Conservation (phyloP, 78 protist genomes). For the Pigoraptor vietnamica region DNA sequence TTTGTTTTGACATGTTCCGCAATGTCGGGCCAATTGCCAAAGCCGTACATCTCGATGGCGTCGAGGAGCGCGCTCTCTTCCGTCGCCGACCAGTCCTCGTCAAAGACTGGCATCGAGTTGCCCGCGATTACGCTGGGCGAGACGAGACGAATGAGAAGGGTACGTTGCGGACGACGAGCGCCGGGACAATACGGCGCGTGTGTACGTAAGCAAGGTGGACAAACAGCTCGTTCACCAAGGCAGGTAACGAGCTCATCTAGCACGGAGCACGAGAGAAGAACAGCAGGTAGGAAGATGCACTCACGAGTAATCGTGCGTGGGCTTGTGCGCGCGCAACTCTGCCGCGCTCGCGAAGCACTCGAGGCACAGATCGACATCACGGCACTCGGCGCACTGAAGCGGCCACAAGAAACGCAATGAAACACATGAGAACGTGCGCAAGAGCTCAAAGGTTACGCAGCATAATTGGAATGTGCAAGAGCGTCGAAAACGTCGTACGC, state of each 20-base stretch:
- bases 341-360: constrained; percentile 38
- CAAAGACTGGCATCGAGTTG: background rate
- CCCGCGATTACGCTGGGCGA: background rate
- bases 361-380: constrained; percentile 38
- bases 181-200: too few relatives aligned
- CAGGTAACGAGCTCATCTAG: too few relatives aligned
- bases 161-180: too few relatives aligned
- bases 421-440: too few relatives aligned
- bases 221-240: too few relatives aligned
- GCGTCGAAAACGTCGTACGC: too few relatives aligned
- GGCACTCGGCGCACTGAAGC: constrained; percentile 38
- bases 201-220: too few relatives aligned
- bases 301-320: constrained; percentile 16
- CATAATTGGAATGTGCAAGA: too few relatives aligned
- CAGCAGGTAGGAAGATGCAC: background rate
- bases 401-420: background rate
- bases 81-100: background rate
- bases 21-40: background rate
- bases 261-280: background rate
- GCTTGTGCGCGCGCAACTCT: constrained; percentile 11
- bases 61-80: background rate
- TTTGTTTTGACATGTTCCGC: background rate
- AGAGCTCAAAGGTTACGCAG: too few relatives aligned
- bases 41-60: background rate
- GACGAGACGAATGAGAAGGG: too few relatives aligned